These are phyloP conservation scores for Clitoria ternatea DNA, from an alignment of 306 rosid species.

Conservation along the genomic window DNA sequence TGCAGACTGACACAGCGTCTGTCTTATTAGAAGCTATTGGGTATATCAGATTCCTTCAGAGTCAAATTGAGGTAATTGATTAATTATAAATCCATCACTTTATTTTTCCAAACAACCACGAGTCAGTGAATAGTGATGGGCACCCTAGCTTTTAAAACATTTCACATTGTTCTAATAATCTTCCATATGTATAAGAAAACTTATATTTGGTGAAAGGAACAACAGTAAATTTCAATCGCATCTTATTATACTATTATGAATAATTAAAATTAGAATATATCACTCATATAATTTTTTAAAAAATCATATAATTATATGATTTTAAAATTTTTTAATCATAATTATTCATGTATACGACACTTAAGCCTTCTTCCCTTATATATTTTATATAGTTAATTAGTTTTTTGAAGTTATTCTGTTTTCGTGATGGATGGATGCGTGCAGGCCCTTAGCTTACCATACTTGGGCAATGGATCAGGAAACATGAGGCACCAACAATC, in stretches of 20 bases:
- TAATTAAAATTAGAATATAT: too few relatives aligned
- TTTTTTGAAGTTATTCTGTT: conserved; percentile 22
- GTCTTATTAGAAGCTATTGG: conserved; percentile 99
- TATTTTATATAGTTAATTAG: too few relatives aligned
- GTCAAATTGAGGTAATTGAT: conserved; percentile 88
- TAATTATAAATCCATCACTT: conserved; percentile 29
- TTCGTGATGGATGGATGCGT: conserved; percentile 43
- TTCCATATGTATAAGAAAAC: background rate
- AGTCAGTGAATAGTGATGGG: conserved; percentile 30
- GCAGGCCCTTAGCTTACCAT: conserved; percentile 97
- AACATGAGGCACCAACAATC: conserved; percentile 73
- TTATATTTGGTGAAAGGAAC: too few relatives aligned
- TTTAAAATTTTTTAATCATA: too few relatives aligned
- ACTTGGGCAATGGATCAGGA: conserved; percentile 70
- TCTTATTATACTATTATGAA: too few relatives aligned
- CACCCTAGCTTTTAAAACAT: conserved; percentile 29
- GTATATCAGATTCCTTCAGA: conserved; percentile 98
- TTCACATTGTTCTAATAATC: conserved; percentile 20
- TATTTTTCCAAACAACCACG: conserved; percentile 34
- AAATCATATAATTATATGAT: too few relatives aligned
- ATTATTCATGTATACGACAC: too few relatives aligned
- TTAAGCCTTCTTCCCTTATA: too few relatives aligned
- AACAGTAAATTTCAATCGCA: too few relatives aligned
- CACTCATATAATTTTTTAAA: too few relatives aligned
- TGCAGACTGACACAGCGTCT: conserved; percentile 99